Evolutionary conservation across 768 basidiomycete species (phyloP).

Genomic region (Phaffia tasmanica): DNA sequence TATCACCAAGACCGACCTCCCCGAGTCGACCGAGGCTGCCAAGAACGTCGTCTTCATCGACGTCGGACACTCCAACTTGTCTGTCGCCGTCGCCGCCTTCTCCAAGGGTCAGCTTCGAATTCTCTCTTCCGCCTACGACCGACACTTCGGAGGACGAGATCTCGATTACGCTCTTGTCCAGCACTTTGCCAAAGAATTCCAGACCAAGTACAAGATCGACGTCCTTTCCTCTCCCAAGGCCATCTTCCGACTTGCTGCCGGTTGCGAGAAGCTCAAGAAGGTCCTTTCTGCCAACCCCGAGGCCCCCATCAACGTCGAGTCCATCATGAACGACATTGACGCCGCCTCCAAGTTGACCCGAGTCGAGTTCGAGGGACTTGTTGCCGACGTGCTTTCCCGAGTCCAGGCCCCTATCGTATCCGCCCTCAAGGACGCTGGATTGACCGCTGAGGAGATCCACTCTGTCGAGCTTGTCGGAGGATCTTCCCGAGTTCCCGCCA

Average conservation of each 20-base stretch:
- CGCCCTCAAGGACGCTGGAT: conserved; percentile 67
- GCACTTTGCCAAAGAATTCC: conserved; percentile 86
- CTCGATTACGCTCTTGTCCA: conserved; percentile 82
- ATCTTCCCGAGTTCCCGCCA: conserved; percentile 79
- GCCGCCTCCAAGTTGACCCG: conserved; percentile 74
- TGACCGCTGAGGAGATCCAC: conserved; percentile 75
- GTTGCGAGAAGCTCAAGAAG: conserved; percentile 93
- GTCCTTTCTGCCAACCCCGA: conserved; percentile 86
- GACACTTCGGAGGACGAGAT: conserved; percentile 88
- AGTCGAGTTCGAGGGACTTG: conserved; percentile 70
- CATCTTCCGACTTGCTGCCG: conserved; percentile 72
- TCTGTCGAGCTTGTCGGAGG: conserved; percentile 89
- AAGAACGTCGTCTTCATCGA: conserved; percentile 89
- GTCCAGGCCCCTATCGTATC: conserved; percentile 63
- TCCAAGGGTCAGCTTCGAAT: conserved; percentile 83
- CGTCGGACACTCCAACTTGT: conserved; percentile 83
- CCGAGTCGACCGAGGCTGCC: conserved; percentile 61
- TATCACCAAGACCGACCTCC: conserved; percentile 96
- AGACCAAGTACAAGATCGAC: conserved; percentile 94
- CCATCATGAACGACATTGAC: conserved; percentile 91
- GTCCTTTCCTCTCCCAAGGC: conserved; percentile 85
- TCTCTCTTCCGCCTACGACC: conserved; percentile 80
- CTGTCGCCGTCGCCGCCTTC: conserved; percentile 79
- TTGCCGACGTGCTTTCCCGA: conserved; percentile 61
- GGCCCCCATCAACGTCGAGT: conserved; percentile 82